These are phyloP conservation scores for Mercurialis annua DNA, from an alignment of 345 rosid genomes.

Conservation along the genomic window DNA sequence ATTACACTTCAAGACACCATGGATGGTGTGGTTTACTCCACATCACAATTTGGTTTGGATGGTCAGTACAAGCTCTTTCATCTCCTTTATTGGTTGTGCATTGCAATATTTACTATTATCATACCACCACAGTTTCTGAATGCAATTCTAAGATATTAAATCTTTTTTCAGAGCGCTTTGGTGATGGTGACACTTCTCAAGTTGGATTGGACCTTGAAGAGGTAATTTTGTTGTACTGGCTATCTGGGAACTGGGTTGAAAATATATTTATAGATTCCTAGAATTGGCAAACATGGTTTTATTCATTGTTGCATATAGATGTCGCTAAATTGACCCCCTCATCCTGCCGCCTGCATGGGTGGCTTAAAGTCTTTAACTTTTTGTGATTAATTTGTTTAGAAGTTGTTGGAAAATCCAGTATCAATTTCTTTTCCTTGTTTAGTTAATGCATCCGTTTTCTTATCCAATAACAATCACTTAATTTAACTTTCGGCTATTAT, in stretches of 20 bases:
- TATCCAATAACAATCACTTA: background rate
- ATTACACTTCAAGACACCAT: constrained; percentile 97
- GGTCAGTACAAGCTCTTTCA: constrained; percentile 49
- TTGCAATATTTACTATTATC: constrained; percentile 8
- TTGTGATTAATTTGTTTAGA: too few species aligned
- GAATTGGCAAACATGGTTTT: background rate
- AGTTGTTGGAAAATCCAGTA: too few species aligned
- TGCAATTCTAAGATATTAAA: constrained; percentile 10
- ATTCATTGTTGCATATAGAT: background rate
- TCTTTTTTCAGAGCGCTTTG: constrained; percentile 78
- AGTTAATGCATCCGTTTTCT: background rate
- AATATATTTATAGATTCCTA: background rate
- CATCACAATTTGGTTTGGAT: constrained; percentile 95
- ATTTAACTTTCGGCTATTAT: too few species aligned
- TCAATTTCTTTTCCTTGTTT: background rate
- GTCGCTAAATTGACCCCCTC: background rate
- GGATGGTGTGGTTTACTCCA: constrained; percentile 91
- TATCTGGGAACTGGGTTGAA: too few species aligned
- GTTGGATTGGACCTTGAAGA: constrained; percentile 87
- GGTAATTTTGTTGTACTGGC: constrained; percentile 43
- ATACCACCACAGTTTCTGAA: constrained; percentile 1
- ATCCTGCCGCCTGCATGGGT: background rate
- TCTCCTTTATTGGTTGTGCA: constrained; percentile 11
- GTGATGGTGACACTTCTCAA: constrained; percentile 95
- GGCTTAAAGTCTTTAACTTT: background rate